Evolutionary conservation across 108 stramenopile species (phyloP).

Genomic region (Mediolabrus comicus): DNA sequence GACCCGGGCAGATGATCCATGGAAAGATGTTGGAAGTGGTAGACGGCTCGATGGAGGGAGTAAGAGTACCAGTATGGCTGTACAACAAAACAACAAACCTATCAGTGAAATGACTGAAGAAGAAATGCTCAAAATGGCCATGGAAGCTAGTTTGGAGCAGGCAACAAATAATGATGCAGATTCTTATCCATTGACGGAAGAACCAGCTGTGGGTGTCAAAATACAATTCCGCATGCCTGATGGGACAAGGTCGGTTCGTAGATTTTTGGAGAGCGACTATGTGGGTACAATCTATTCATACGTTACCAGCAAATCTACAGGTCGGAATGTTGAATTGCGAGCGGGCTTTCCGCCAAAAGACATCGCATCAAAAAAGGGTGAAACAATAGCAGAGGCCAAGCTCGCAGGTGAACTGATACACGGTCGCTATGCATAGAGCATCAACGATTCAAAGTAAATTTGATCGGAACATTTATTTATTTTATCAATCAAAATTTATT

Average conservation of each 20-base stretch:
- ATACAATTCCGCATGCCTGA: slow-evolving; percentile 77
- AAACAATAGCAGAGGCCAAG: slow-evolving; percentile 63
- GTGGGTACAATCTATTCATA: slow-evolving; percentile 59
- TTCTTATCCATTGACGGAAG: slow-evolving; percentile 27
- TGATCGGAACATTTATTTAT: background rate
- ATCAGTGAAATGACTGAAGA: slow-evolving; percentile 71
- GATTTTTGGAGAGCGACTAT: slow-evolving; percentile 53
- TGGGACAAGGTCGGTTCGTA: slow-evolving; percentile 54
- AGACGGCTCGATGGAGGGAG: slow-evolving; percentile 74
- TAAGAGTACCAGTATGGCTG: background rate
- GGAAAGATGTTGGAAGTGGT: slow-evolving; percentile 74
- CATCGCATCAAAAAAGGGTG: slow-evolving; percentile 21
- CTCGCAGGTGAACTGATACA: slow-evolving; percentile 71
- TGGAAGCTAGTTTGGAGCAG: slow-evolving; percentile 62
- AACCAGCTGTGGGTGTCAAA: slow-evolving; percentile 59
- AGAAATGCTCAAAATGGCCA: slow-evolving; percentile 77
- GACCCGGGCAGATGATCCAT: slow-evolving; percentile 58
- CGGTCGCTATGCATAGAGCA: slow-evolving; percentile 42
- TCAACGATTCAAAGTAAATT: background rate
- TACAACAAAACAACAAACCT: slow-evolving; percentile 1
- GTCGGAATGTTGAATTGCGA: slow-evolving; percentile 55
- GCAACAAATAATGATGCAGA: background rate
- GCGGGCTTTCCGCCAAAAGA: slow-evolving; percentile 77
- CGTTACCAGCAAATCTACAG: slow-evolving; percentile 42
- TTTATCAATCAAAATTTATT: background rate